phyloP scores from a whole-genome alignment of 352 stramenopile species.

The Phytophthora macrochlamydospora region DNA sequence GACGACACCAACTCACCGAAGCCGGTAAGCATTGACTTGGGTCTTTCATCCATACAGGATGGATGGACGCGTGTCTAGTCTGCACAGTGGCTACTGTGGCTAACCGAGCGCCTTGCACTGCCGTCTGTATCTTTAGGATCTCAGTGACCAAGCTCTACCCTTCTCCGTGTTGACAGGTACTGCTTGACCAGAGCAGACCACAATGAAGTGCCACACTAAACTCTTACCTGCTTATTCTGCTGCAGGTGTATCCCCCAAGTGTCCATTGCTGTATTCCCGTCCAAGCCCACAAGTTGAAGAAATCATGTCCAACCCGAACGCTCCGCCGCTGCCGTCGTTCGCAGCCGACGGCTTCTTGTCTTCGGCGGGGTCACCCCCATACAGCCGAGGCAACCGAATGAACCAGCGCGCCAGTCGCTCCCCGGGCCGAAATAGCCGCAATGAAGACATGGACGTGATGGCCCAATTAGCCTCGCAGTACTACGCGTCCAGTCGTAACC shows the following conservation, averaged over 20 bases:
- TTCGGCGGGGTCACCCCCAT: constrained; percentile 27
- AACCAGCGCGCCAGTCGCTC: constrained; percentile 16
- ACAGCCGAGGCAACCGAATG: constrained; percentile 12
- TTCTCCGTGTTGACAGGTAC: too few relatives aligned
- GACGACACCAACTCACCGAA: background rate
- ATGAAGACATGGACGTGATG: constrained; percentile 79
- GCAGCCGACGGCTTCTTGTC: constrained; percentile 34
- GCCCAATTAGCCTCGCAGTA: constrained; percentile 84
- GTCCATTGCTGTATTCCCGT: constrained; percentile 25
- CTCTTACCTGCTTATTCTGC: too few relatives aligned
- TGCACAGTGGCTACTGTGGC: too few relatives aligned
- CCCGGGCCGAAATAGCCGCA: constrained; percentile 8
- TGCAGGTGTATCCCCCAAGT: background rate
- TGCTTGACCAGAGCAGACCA: too few relatives aligned
- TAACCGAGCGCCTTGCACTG: too few relatives aligned
- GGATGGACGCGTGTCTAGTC: too few relatives aligned
- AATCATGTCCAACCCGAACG: constrained; percentile 20
- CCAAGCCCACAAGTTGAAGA: constrained; percentile 15
- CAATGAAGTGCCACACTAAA: too few relatives aligned
- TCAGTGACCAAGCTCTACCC: too few relatives aligned
- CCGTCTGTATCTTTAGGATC: too few relatives aligned
- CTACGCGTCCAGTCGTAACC: constrained; percentile 71
- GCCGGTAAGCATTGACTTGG: too few relatives aligned
- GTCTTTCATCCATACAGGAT: too few relatives aligned
- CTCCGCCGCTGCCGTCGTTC: constrained; percentile 33